phyloP scores from a whole-genome alignment of 1,284 basidiomycete species.

The Puccinia horiana region DNA sequence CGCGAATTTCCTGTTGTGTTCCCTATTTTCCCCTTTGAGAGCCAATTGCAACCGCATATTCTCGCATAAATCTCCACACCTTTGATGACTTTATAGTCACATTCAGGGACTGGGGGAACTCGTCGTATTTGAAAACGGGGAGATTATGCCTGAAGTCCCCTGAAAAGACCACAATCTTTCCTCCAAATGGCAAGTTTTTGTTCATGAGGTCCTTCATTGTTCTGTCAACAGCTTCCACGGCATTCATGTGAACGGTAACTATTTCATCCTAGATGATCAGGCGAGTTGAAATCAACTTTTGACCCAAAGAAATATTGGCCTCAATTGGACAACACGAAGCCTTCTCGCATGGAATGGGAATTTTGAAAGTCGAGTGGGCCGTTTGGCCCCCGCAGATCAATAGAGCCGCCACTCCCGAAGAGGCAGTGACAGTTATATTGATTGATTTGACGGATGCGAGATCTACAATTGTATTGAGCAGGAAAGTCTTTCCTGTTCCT shows the following conservation, averaged over 20 bases:
- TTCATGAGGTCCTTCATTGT: neutral
- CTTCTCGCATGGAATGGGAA: conserved; percentile 55
- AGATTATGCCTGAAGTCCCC: neutral
- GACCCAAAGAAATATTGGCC: neutral
- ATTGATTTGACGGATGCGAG: conserved; percentile 55
- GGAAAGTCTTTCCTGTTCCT: conserved; percentile 62
- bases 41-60: neutral
- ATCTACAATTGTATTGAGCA: conserved; percentile 61
- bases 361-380: conserved; percentile 62
- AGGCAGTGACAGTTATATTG: conserved; percentile 60
- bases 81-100: neutral
- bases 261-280: neutral
- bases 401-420: conserved; percentile 63
- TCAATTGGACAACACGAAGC: neutral
- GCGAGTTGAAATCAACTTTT: neutral
- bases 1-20: neutral
- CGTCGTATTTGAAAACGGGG: neutral
- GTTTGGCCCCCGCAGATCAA: conserved; percentile 61
- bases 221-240: neutral
- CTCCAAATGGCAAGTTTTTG: neutral
- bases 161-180: neutral
- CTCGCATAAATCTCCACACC: neutral
- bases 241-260: neutral
- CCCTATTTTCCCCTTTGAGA: too few species aligned
- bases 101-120: neutral